Evolutionary conservation across 1,284 basidiomycete genomes (phyloP), one percentile per base, ranked within the genome.

Genomic region (Leccinum pachyderme): DNA sequence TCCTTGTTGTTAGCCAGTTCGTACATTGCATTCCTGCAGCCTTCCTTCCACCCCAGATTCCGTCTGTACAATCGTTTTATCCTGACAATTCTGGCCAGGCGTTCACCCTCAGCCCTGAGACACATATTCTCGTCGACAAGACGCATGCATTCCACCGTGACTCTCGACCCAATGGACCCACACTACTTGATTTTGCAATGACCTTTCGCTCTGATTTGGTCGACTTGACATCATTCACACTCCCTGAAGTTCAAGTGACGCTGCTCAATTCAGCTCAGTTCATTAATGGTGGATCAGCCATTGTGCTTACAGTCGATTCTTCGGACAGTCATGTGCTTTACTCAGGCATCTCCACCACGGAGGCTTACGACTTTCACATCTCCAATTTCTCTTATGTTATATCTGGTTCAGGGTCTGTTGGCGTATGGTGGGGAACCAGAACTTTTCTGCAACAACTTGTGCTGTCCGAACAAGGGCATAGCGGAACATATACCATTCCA

Each of bases 391-490:
- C 61, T 0, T 72, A 67, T 49, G 55, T 64, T 2, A 73, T 75
- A 56, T 63, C 60, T 35, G 72, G 70, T 13, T 60, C 63, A 7
- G 71, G 63, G 31, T 18, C 69, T 9, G 65, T 71, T 32, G 74
- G 73, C 9, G 61, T 56, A 4, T 75, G 73, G 71, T 74, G 74
- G 73, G 74, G 73, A 59, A 72, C 73, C 11, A 64, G 73, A 44
- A 70, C 74, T 12, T 50, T 75, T n/a, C 44, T 75, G 33, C 74
- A 75, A 56, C 71, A 75, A 51, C 63, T 68, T 7, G 64, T 59
- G 12, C 49, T 72, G 46, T 61, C 62, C 15, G 59, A 48, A n/a
- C 54, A 53, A 47, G 58, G 44, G 37, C 18, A 31, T 7, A 37
- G 53, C 1, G 55, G 47, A 39, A 49, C 35, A 15, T 61, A 64